A percentile compares a stretch with the other conserved stretches of the same genome.
Evolutionary conservation across 352 stramenopile species (phyloP).

Genomic region (Globisporangium splendens): DNA sequence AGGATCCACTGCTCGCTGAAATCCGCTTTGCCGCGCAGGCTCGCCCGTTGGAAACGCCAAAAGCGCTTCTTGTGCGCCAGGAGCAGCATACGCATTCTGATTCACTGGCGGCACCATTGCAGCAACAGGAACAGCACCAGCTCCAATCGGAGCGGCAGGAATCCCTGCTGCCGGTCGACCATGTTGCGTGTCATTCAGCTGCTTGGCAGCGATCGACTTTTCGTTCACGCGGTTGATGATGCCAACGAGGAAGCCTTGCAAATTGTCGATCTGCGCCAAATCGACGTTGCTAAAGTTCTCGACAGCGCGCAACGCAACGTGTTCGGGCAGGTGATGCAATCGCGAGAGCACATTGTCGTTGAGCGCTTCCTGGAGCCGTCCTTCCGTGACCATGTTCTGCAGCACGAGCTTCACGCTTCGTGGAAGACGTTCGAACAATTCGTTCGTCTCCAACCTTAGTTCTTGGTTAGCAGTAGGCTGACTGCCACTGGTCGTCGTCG

Average conservation of each 20-base stretch:
- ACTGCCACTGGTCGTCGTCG: too few relatives aligned
- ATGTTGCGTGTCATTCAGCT: neutral
- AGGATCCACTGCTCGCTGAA: constrained; percentile 17
- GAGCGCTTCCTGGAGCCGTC: constrained; percentile 49
- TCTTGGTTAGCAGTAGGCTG: constrained; percentile 2
- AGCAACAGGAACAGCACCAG: neutral
- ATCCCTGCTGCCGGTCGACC: neutral
- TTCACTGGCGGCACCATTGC: neutral
- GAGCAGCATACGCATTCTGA: neutral
- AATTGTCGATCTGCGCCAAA: constrained; percentile 66
- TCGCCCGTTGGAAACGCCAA: constrained; percentile 6
- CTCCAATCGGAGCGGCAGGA: neutral
- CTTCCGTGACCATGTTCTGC: constrained; percentile 49
- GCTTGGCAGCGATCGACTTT: constrained; percentile 37
- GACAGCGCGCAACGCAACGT: constrained; percentile 54
- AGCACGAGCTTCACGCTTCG: constrained; percentile 42
- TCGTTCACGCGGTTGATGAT: constrained; percentile 85
- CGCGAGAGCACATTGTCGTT: constrained; percentile 78
- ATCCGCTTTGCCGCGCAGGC: neutral
- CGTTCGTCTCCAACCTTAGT: constrained; percentile 22
- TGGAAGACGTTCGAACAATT: constrained; percentile 61
- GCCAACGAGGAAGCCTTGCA: constrained; percentile 77
- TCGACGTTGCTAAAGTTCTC: constrained; percentile 81
- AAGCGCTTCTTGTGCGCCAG: neutral
- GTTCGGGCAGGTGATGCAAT: constrained; percentile 64